Evolutionary conservation across 2,329 filamentous ascomycete genomes (phyloP).

Genomic region (Xylogone sp.): DNA sequence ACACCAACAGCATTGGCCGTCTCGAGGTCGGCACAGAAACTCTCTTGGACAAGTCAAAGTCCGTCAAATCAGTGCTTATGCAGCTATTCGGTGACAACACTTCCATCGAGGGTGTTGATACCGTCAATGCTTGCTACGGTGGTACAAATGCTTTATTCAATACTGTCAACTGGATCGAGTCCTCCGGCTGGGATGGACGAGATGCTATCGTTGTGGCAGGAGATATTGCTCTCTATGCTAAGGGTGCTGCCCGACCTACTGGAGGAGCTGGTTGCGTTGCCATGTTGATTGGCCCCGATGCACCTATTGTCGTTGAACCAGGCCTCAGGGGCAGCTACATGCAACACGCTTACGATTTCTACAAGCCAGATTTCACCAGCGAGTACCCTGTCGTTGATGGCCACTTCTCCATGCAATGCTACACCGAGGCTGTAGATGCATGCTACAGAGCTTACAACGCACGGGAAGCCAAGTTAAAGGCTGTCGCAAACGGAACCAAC

Average conservation of each 20-base stretch:
- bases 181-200: slow-evolving; percentile 80
- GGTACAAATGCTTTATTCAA: slow-evolving; percentile 84
- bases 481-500: slow-evolving; percentile 45
- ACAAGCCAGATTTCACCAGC: slow-evolving; percentile 84
- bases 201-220: slow-evolving; percentile 77
- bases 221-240: slow-evolving; percentile 82
- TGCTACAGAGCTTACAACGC: slow-evolving; percentile 79
- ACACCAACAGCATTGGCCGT: slow-evolving; percentile 72
- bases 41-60: slow-evolving; percentile 85
- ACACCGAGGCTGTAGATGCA: slow-evolving; percentile 74
- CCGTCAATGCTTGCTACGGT: slow-evolving; percentile 81
- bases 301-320: slow-evolving; percentile 72
- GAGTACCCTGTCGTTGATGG: slow-evolving; percentile 85
- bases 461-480: slow-evolving; percentile 61
- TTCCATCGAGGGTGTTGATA: slow-evolving; percentile 81
- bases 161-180: slow-evolving; percentile 81
- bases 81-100: slow-evolving; percentile 81
- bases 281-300: slow-evolving; percentile 74
- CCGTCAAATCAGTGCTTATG: slow-evolving; percentile 85
- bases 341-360: slow-evolving; percentile 84
- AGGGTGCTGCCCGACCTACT: slow-evolving; percentile 76
- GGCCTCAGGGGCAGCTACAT: slow-evolving; percentile 78
- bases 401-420: slow-evolving; percentile 79
- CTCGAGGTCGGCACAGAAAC: slow-evolving; percentile 86
- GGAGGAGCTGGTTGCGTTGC: slow-evolving; percentile 78